A percentile compares a stretch with the other conserved stretches of the same genome.
phyloP scores from a whole-genome alignment of 1,284 basidiomycete species.

The Ustilago sp. region DNA sequence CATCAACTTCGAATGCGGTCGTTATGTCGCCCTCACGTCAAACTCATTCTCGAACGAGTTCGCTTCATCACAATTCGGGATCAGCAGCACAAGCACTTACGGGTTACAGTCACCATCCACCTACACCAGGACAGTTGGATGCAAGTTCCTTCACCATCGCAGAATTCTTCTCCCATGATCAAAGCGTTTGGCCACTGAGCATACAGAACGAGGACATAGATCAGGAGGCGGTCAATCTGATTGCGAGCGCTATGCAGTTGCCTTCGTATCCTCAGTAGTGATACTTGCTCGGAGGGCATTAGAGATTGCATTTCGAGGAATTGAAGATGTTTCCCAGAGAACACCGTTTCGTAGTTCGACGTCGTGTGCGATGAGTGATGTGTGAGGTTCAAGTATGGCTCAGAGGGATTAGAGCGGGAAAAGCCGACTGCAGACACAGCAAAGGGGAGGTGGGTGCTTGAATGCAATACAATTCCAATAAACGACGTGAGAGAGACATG shows the following conservation, averaged over 20 bases:
- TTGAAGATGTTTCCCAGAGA: not conserved
- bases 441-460: not conserved
- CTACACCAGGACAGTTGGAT: constrained; percentile 43
- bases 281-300: not conserved
- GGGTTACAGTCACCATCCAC: constrained; percentile 8
- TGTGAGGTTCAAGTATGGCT: too few relatives aligned
- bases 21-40: constrained; percentile 8
- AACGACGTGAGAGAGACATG: not conserved
- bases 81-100: not conserved
- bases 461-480: not conserved
- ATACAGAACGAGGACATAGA: constrained; percentile 52
- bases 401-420: not conserved
- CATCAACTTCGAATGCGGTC: constrained; percentile 1
- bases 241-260: constrained; percentile 47
- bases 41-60: constrained; percentile 9
- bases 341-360: not conserved
- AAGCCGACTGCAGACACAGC: not conserved
- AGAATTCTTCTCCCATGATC: constrained; percentile 52
- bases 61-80: constrained; percentile 5
- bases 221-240: constrained; percentile 42
- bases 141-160: constrained; percentile 41
- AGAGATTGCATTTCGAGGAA: not conserved
- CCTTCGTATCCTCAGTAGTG: constrained; percentile 17
- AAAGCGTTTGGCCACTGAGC: constrained; percentile 46
- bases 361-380: too few relatives aligned